Evolutionary conservation across 1,284 basidiomycete genomes (phyloP).

Genomic region (Austroboletus niveus): DNA sequence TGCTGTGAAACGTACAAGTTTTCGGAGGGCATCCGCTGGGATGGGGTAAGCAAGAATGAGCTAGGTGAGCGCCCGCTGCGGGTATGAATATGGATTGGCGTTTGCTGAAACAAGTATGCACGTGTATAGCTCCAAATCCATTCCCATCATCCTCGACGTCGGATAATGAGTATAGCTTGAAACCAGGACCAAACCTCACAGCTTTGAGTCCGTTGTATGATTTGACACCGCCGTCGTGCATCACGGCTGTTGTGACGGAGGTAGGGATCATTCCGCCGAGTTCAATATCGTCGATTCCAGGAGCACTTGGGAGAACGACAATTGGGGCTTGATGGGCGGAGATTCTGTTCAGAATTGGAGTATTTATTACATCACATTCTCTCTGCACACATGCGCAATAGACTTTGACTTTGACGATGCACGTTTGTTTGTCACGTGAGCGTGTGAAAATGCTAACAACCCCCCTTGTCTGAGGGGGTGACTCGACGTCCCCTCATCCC

Average conservation of each 20-base stretch:
- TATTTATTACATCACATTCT: constrained; percentile 14
- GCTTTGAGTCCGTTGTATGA: constrained; percentile 88
- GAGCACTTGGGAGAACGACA: constrained; percentile 54
- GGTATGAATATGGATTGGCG: background rate
- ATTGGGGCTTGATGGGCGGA: constrained; percentile 20
- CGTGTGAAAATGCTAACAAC: constrained; percentile 16
- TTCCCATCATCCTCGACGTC: constrained; percentile 28
- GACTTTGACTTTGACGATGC: background rate
- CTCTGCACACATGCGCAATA: background rate
- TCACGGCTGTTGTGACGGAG: constrained; percentile 96
- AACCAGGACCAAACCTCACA: constrained; percentile 52
- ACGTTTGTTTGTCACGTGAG: constrained; percentile 24
- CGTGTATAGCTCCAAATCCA: constrained; percentile 21
- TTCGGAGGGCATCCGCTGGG: constrained; percentile 88
- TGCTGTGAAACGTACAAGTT: constrained; percentile 99
- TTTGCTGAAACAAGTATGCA: constrained; percentile 6
- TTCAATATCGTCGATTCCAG: constrained; percentile 76
- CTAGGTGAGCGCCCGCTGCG: constrained; percentile 53
- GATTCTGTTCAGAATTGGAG: background rate
- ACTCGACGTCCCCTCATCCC: constrained; percentile 5
- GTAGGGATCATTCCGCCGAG: constrained; percentile 89
- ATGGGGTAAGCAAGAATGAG: constrained; percentile 96
- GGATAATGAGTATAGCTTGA: constrained; percentile 5
- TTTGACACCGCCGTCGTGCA: constrained; percentile 83
- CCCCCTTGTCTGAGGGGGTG: constrained; percentile 7